Conservation (phyloP, 1,284 basidiomycete genomes). For the Heterobasidion annosum region DNA sequence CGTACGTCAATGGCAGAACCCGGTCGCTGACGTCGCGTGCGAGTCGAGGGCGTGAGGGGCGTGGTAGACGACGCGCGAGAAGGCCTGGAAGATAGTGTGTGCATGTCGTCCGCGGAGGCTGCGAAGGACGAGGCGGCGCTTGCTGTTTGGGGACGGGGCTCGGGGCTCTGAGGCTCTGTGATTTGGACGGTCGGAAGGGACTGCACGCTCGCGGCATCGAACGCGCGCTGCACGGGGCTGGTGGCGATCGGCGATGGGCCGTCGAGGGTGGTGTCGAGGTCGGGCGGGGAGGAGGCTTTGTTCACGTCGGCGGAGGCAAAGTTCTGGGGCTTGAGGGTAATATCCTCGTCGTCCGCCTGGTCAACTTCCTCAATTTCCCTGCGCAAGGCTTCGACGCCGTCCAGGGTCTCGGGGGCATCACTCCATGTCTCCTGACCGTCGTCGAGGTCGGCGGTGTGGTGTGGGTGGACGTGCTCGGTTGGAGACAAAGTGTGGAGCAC, state of each 20-base stretch:
- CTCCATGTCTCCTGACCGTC: slow-evolving; percentile 25
- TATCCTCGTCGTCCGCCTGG: slow-evolving; percentile 16
- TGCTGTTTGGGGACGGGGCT: slow-evolving; percentile 16
- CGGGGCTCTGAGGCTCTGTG: slow-evolving; percentile 23
- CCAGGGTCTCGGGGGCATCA: slow-evolving; percentile 27
- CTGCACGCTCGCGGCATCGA: slow-evolving; percentile 44
- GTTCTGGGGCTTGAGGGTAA: slow-evolving; percentile 25
- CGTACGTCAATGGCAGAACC: slow-evolving; percentile 7
- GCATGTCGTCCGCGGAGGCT: slow-evolving; percentile 1
- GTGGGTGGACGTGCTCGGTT: not conserved
- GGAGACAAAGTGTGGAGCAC: slow-evolving; percentile 5
- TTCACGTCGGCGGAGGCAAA: slow-evolving; percentile 21
- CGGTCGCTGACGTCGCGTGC: slow-evolving; percentile 14
- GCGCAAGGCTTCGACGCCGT: slow-evolving; percentile 24
- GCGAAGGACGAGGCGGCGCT: slow-evolving; percentile 14
- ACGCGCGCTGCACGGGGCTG: slow-evolving; percentile 15
- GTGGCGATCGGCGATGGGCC: slow-evolving; percentile 20
- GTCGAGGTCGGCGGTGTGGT: not conserved
- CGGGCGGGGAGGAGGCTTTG: slow-evolving; percentile 23
- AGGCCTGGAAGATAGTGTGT: not conserved
- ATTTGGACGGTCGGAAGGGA: slow-evolving; percentile 49
- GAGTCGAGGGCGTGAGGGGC: slow-evolving; percentile 10
- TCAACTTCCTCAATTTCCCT: slow-evolving; percentile 22
- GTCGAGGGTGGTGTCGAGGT: slow-evolving; percentile 15
- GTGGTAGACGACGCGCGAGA: not conserved